Evolutionary conservation across 345 rosid genomes (phyloP).

Genomic region (Noccaea caerulescens): DNA sequence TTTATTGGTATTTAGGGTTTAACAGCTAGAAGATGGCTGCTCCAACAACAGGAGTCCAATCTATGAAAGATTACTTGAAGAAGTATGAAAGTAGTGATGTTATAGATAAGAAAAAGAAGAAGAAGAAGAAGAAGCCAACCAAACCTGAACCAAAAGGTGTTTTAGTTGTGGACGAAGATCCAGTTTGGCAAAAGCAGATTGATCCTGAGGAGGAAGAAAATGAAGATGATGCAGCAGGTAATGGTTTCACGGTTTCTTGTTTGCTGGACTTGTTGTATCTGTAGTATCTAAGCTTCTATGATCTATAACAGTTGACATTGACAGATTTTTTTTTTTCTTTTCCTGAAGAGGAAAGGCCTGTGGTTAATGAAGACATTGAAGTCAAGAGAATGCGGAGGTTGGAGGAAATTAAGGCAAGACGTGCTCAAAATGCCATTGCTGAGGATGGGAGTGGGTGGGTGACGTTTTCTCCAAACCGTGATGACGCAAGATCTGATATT

Average conservation of each 20-base stretch:
- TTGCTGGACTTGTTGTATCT: neutral
- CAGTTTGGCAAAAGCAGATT: conserved; percentile 85
- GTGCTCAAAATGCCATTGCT: conserved; percentile 65
- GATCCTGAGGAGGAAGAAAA: conserved; percentile 61
- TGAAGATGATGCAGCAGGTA: conserved; percentile 76
- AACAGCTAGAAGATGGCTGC: conserved; percentile 45
- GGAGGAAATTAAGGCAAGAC: conserved; percentile 65
- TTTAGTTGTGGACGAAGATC: conserved; percentile 85
- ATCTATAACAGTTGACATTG: neutral
- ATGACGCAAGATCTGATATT: conserved; percentile 49
- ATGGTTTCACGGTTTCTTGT: neutral
- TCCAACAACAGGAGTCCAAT: conserved; percentile 46
- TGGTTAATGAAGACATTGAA: conserved; percentile 86
- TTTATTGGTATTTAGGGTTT: neutral
- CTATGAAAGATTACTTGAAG: conserved; percentile 78
- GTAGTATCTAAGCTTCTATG: neutral
- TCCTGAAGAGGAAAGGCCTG: conserved; percentile 78
- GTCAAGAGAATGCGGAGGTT: conserved; percentile 84
- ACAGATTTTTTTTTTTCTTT: neutral
- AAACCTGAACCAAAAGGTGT: conserved; percentile 57
- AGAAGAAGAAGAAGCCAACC: conserved; percentile 61
- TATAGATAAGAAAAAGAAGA: conserved; percentile 57
- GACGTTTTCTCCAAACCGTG: conserved; percentile 52
- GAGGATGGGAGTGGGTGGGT: conserved; percentile 99
- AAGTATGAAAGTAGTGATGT: conserved; percentile 61